Percentiles rank a stretch among this genome's conserved stretches.
Evolutionary conservation across 768 basidiomycete genomes (phyloP).

Genomic region (Agaricus sinodeliciosus): DNA sequence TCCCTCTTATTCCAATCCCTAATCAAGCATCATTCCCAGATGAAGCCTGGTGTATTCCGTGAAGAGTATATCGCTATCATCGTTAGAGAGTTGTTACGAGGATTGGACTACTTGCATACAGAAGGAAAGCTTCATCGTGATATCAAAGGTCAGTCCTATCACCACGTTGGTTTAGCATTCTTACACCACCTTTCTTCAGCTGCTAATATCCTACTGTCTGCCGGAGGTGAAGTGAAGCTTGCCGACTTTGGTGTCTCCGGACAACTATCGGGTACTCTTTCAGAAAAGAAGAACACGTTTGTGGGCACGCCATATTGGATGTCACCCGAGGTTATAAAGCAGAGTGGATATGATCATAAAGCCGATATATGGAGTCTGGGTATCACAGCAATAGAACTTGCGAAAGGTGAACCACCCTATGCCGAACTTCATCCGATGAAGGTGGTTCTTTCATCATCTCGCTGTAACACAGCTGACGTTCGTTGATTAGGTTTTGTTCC

Average conservation of each 20-base stretch:
- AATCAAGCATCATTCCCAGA: conserved; percentile 40
- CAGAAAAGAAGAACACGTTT: conserved; percentile 96
- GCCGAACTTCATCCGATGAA: conserved; percentile 99
- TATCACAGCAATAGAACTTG: conserved; percentile 95
- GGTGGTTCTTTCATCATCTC: conserved; percentile 32
- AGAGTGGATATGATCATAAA: conserved; percentile 98
- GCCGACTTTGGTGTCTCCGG: conserved; percentile 99
- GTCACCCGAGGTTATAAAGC: conserved; percentile 99
- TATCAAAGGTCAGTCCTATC: conserved; percentile 73
- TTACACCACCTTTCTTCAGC: conserved; percentile 39
- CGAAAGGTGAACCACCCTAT: conserved; percentile 96
- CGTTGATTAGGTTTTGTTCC: conserved; percentile 77
- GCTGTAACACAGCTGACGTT: conserved; percentile 13
- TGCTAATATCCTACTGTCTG: conserved; percentile 89
- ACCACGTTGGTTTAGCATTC: not conserved
- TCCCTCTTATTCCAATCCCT: conserved; percentile 9
- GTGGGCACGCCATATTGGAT: conserved; percentile 99
- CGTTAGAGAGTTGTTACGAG: conserved; percentile 83
- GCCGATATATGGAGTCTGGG: conserved; percentile 99
- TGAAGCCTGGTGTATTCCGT: conserved; percentile 97
- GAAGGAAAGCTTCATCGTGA: conserved; percentile 99
- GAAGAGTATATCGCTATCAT: conserved; percentile 99
- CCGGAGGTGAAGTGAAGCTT: conserved; percentile 92
- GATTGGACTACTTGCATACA: conserved; percentile 90
- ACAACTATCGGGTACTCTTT: conserved; percentile 87